Percentiles rank a stretch among this genome's conserved stretches.
phyloP scores from a whole-genome alignment of 139 green algal genomes.

The Spirogloea muscicola region DNA sequence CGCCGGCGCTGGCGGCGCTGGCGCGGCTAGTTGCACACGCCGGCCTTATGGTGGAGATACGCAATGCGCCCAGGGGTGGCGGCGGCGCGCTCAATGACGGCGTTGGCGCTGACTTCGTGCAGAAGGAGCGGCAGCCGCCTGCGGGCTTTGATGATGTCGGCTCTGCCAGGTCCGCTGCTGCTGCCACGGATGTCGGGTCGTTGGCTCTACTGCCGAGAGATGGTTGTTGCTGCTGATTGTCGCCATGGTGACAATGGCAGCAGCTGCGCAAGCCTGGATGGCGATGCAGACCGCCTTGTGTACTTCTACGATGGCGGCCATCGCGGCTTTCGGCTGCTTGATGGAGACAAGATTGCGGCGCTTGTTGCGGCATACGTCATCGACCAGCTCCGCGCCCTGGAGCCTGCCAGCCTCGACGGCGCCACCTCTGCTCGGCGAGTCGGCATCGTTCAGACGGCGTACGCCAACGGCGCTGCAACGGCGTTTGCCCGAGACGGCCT shows the following conservation, averaged over 20 bases:
- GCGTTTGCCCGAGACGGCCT: constrained; percentile 62
- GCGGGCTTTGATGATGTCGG: constrained; percentile 4
- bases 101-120: constrained; percentile 92
- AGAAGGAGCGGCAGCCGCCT: constrained; percentile 78
- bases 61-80: constrained; percentile 51
- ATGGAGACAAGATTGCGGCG: constrained; percentile 90
- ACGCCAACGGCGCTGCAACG: constrained; percentile 89
- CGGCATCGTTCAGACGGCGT: constrained; percentile 96
- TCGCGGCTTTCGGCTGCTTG: constrained; percentile 64
- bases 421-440: constrained; percentile 37
- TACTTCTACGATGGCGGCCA: constrained; percentile 68
- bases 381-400: constrained; percentile 12
- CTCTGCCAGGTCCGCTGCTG: neutral
- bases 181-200: neutral
- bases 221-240: constrained; percentile 21
- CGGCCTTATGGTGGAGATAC: constrained; percentile 56
- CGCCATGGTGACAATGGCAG: neutral
- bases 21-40: constrained; percentile 37
- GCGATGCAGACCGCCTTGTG: constrained; percentile 93
- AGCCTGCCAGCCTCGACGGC: neutral
- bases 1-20: constrained; percentile 59
- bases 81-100: constrained; percentile 67
- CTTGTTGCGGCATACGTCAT: constrained; percentile 61
- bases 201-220: constrained; percentile 17
- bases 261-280: constrained; percentile 78